These are phyloP conservation scores for Cytidiella melzeri DNA, from an alignment of 768 basidiomycete species.

Conservation along the genomic window DNA sequence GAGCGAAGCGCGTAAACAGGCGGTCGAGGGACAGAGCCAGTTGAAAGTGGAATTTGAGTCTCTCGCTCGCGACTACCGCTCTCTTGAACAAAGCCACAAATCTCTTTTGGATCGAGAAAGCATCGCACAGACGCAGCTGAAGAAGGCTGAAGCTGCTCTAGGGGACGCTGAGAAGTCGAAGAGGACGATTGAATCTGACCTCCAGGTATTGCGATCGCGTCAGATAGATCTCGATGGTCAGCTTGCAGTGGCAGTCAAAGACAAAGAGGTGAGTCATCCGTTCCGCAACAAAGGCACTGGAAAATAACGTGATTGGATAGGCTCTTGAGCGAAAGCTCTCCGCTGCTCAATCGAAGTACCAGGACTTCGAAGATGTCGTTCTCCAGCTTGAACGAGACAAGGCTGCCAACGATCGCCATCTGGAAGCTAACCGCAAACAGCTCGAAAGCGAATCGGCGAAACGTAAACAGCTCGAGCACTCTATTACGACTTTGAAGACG, in stretches of 20 bases:
- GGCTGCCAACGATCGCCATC: constrained; percentile 62
- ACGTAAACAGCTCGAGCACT: constrained; percentile 70
- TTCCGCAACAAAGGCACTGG: no score
- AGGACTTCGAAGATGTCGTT: constrained; percentile 84
- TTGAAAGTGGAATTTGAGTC: constrained; percentile 73
- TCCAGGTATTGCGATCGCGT: constrained; percentile 60
- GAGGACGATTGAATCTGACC: constrained; percentile 62
- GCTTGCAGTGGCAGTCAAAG: constrained; percentile 50
- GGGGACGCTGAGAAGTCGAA: constrained; percentile 64
- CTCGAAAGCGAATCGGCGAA: constrained; percentile 69
- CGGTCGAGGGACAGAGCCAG: constrained; percentile 63
- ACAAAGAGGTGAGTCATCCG: constrained; percentile 61
- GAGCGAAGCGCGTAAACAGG: constrained; percentile 51
- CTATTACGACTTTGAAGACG: constrained; percentile 51
- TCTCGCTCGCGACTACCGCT: constrained; percentile 49
- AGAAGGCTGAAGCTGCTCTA: constrained; percentile 42
- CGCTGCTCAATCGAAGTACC: constrained; percentile 65
- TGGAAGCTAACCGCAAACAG: constrained; percentile 65
- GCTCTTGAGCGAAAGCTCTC: constrained; percentile 72
- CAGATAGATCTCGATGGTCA: constrained; percentile 63
- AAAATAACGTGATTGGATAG: no score
- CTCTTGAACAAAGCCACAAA: constrained; percentile 53
- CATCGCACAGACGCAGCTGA: constrained; percentile 42
- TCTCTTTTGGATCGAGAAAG: constrained; percentile 62
- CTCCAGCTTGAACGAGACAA: constrained; percentile 82